Conservation (phyloP, 441 rosid species). For the Pelargonium citronellum region DNA sequence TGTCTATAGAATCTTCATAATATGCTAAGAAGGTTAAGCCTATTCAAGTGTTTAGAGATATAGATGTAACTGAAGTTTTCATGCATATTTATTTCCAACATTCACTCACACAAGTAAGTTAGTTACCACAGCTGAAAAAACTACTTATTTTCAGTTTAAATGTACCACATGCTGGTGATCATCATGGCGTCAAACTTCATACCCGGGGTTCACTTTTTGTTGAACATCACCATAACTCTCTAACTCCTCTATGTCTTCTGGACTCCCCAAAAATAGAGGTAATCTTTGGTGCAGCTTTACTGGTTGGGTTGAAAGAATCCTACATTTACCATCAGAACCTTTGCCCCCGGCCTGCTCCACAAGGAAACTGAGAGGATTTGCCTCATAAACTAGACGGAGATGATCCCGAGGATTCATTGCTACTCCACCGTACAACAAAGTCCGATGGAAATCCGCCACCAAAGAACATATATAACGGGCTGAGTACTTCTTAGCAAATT, state of each 20-base stretch:
- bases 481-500: slow-evolving; percentile 78
- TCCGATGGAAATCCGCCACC: slow-evolving; percentile 89
- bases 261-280: slow-evolving; percentile 79
- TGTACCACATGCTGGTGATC: background rate
- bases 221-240: slow-evolving; percentile 79
- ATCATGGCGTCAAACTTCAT: slow-evolving; percentile 56
- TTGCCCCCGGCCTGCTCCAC: slow-evolving; percentile 85
- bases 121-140: no score
- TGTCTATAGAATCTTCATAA: no score
- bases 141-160: no score
- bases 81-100: no score
- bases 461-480: slow-evolving; percentile 89
- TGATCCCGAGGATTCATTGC: slow-evolving; percentile 96
- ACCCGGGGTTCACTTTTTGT: slow-evolving; percentile 91
- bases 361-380: slow-evolving; percentile 83
- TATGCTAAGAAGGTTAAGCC: no score
- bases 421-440: slow-evolving; percentile 76
- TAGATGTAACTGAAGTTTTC: no score
- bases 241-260: slow-evolving; percentile 68
- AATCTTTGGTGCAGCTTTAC: slow-evolving; percentile 82
- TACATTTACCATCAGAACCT: slow-evolving; percentile 69
- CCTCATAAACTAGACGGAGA: slow-evolving; percentile 85
- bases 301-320: slow-evolving; percentile 78
- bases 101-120: no score
- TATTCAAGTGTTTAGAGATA: no score